Conservation (phyloP, 768 basidiomycete genomes). For the Rhizopogon salebrosus region DNA sequence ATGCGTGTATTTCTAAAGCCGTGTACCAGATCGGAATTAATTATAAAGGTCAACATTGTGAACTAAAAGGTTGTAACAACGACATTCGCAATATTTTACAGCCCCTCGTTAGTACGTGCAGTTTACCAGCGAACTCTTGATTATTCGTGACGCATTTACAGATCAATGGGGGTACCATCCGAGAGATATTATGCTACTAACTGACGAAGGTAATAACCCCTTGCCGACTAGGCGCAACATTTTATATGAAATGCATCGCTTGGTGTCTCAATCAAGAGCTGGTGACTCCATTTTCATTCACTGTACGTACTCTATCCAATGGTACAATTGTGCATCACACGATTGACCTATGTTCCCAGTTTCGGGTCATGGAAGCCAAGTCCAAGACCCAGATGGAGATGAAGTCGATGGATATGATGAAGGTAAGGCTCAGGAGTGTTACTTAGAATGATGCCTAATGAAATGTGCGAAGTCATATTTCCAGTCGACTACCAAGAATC, state of each 20-base stretch:
- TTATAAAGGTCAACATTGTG: not conserved
- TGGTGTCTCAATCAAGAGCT: not conserved
- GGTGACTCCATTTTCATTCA: not conserved
- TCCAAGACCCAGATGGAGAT: not conserved
- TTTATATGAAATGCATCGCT: not conserved
- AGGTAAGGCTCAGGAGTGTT: not conserved
- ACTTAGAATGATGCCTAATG: not conserved
- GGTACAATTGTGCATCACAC: not conserved
- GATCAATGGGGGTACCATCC: not conserved
- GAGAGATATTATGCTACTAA: not conserved
- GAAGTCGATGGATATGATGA: slow-evolving; percentile 1
- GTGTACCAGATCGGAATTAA: not conserved
- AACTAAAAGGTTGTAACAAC: not conserved
- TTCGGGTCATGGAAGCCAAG: not conserved
- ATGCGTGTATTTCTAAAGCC: not conserved
- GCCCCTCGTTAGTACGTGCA: not conserved
- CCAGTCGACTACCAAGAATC: not conserved
- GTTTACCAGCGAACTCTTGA: too few species aligned
- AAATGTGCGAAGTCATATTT: not conserved
- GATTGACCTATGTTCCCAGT: not conserved
- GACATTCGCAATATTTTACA: not conserved
- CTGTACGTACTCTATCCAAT: not conserved
- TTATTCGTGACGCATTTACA: not conserved
- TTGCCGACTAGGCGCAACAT: not conserved
- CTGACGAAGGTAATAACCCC: not conserved